These are phyloP conservation scores for Reutealis trisperma DNA, from an alignment of 345 rosid genomes.

Conservation along the genomic window DNA sequence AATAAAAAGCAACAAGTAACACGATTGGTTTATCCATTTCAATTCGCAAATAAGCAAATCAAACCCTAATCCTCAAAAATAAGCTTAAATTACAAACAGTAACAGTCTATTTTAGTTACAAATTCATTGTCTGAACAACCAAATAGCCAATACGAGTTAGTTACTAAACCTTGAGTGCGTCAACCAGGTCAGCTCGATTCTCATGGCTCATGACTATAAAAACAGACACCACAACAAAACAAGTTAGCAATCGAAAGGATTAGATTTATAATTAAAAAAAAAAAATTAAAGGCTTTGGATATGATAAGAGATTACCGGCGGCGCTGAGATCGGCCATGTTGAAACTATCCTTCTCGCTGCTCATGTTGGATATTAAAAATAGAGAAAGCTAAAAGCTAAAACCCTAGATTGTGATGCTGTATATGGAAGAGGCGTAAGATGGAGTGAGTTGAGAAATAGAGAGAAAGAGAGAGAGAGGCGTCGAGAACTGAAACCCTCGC, in stretches of 20 bases:
- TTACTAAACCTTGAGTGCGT: slow-evolving; percentile 64
- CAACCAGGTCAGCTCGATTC: slow-evolving; percentile 78
- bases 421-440: slow-evolving; percentile 9
- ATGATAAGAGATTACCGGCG: slow-evolving; percentile 42
- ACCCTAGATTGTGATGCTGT: slow-evolving; percentile 50
- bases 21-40: background rate
- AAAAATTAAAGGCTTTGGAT: background rate
- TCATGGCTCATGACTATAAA: slow-evolving; percentile 63
- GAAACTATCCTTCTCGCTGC: slow-evolving; percentile 62
- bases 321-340: slow-evolving; percentile 63
- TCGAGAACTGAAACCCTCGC: background rate
- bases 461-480: slow-evolving; percentile 3
- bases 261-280: background rate
- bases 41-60: background rate
- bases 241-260: background rate
- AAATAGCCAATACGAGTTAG: background rate
- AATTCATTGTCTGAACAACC: background rate
- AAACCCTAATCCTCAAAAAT: background rate
- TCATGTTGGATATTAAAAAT: slow-evolving; percentile 43
- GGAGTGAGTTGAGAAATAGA: background rate
- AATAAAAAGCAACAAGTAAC: background rate
- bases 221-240: background rate
- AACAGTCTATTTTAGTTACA: background rate
- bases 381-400: slow-evolving; percentile 33
- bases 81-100: background rate